Evolutionary conservation across 2,329 filamentous ascomycete species (phyloP).

Genomic region (Nemania sp.): DNA sequence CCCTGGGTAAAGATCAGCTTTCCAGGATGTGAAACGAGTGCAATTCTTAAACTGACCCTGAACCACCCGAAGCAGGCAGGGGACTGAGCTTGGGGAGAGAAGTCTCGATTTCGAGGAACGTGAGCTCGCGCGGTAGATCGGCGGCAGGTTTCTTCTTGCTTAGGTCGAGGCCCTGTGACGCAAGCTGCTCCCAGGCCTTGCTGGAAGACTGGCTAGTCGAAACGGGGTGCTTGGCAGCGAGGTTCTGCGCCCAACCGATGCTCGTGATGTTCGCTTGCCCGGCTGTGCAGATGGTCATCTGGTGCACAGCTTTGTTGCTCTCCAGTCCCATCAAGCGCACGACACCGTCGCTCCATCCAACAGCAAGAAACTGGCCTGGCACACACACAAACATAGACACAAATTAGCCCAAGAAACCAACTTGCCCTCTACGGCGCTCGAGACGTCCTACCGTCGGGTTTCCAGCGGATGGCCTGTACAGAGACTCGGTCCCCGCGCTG

Average conservation of each 20-base stretch:
- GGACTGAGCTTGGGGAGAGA: conserved; percentile 82
- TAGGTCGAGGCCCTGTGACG: conserved; percentile 46
- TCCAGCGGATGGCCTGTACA: conserved; percentile 70
- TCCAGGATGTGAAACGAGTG: conserved; percentile 24
- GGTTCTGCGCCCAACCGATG: conserved; percentile 66
- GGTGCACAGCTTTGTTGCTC: conserved; percentile 83
- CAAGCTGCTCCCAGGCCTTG: conserved; percentile 50
- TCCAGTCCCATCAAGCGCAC: conserved; percentile 83
- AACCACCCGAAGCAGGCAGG: conserved; percentile 72
- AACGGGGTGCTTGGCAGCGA: conserved; percentile 50
- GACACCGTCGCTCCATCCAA: conserved; percentile 82
- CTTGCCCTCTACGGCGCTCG: background rate
- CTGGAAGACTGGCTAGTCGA: conserved; percentile 36
- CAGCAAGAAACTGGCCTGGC: conserved; percentile 16
- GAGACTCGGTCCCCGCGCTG: conserved; percentile 58
- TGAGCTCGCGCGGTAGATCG: conserved; percentile 78
- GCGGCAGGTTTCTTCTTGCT: conserved; percentile 50
- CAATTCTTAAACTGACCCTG: conserved; percentile 63
- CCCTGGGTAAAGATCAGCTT: conserved; percentile 54
- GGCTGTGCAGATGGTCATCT: conserved; percentile 67
- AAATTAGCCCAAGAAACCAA: background rate
- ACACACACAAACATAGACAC: too few species aligned
- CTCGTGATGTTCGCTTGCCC: conserved; percentile 60
- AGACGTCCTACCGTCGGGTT: conserved; percentile 69
- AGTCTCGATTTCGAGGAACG: conserved; percentile 79